phyloP scores from a whole-genome alignment of 768 basidiomycete species.

The Leccinum aurantiacum region DNA sequence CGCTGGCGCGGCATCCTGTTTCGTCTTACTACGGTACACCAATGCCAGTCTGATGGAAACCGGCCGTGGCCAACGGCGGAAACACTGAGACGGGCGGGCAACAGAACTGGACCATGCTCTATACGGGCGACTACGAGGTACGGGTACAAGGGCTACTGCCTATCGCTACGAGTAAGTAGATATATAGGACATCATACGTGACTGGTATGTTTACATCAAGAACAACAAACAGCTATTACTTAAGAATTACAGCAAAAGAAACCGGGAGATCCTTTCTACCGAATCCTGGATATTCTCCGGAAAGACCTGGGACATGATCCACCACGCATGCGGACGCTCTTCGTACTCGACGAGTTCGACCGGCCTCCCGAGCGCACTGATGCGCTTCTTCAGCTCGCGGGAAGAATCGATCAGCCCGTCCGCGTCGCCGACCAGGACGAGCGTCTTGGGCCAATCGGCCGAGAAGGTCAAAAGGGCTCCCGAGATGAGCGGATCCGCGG shows the following conservation, averaged over 20 bases:
- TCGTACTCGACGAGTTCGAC: conserved; percentile 28
- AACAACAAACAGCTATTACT: too few species aligned
- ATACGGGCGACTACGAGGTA: too few species aligned
- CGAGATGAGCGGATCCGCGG: conserved; percentile 21
- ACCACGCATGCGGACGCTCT: conserved; percentile 25
- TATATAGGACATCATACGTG: too few species aligned
- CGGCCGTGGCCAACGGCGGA: too few species aligned
- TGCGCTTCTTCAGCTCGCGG: conserved; percentile 12
- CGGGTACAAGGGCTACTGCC: too few species aligned
- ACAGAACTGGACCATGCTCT: too few species aligned
- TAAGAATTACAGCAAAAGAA: background rate
- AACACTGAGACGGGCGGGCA: too few species aligned
- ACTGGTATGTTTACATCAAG: too few species aligned
- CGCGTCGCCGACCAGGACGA: conserved; percentile 20
- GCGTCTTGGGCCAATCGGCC: conserved; percentile 22
- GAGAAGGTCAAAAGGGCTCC: conserved; percentile 16
- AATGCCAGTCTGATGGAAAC: too few species aligned
- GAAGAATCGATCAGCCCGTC: conserved; percentile 18
- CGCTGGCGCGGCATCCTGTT: background rate
- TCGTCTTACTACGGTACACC: too few species aligned
- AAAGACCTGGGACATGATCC: conserved; percentile 18
- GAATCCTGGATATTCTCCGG: conserved; percentile 13
- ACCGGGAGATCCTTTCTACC: conserved; percentile 10
- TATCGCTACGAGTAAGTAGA: too few species aligned
- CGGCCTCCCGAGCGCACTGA: background rate